Conservation (phyloP, 2,329 filamentous ascomycete species). For the Colletotrichum spaethianum region DNA sequence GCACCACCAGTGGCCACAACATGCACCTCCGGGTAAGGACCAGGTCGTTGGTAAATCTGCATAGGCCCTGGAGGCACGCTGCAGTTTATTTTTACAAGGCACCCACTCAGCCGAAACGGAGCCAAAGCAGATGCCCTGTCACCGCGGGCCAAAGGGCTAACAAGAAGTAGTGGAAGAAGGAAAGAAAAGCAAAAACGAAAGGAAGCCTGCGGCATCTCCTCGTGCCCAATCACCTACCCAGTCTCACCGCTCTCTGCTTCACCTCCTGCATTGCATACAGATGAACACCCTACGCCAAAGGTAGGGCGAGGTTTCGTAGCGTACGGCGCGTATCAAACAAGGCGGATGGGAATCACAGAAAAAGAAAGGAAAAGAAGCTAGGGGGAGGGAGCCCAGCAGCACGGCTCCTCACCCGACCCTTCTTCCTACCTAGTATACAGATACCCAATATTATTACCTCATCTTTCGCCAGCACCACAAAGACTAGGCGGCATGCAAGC, state of each 20-base stretch:
- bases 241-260: neutral
- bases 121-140: conserved; percentile 8
- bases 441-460: neutral
- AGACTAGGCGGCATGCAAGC: neutral
- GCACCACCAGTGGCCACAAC: neutral
- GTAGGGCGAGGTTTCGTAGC: neutral
- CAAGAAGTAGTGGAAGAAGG: neutral
- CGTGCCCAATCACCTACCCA: neutral
- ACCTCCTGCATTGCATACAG: neutral
- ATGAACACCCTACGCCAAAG: neutral
- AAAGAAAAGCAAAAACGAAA: no score
- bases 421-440: neutral
- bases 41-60: conserved; percentile 9
- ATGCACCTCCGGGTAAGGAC: neutral
- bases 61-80: neutral
- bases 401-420: neutral
- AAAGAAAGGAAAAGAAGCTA: neutral
- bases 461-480: no score
- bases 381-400: neutral
- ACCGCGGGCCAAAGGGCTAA: neutral
- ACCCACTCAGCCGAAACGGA: conserved; percentile 23
- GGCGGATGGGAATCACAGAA: neutral
- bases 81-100: conserved; percentile 20
- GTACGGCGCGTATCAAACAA: neutral
- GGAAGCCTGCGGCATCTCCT: neutral